These are phyloP conservation scores for Chamaecrista fasciculata DNA, from an alignment of 306 rosid species.

Conservation along the genomic window DNA sequence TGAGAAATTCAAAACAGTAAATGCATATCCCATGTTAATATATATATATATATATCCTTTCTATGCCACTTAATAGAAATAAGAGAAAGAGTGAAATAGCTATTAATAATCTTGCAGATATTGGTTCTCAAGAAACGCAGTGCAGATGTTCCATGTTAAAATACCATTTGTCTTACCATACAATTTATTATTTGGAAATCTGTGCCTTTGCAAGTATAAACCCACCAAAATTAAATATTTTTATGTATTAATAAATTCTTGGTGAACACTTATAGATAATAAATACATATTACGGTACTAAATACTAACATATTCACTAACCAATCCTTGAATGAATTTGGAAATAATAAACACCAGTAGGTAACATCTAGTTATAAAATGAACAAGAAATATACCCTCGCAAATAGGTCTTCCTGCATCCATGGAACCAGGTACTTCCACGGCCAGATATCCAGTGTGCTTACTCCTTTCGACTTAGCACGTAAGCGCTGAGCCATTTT, in stretches of 20 bases:
- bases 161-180: neutral
- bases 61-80: neutral
- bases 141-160: neutral
- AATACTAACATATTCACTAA: neutral
- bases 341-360: slow-evolving; percentile 12
- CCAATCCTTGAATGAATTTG: neutral
- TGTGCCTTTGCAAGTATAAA: neutral
- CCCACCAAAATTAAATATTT: neutral
- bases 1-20: neutral
- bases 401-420: slow-evolving; percentile 92
- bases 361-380: neutral
- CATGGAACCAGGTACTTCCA: slow-evolving; percentile 99
- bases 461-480: slow-evolving; percentile 60
- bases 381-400: slow-evolving; percentile 57
- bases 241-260: neutral
- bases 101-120: neutral
- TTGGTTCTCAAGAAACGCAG: neutral
- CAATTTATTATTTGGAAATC: neutral
- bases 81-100: neutral
- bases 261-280: neutral
- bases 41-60: neutral
- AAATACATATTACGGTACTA: neutral
- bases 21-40: neutral
- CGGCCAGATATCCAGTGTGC: slow-evolving; percentile 98
- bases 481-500: slow-evolving; percentile 66